Percentiles rank a stretch among this genome's conserved stretches.
Evolutionary conservation across 352 stramenopile genomes (phyloP).

Genomic region (Labyrinthula sp.): DNA sequence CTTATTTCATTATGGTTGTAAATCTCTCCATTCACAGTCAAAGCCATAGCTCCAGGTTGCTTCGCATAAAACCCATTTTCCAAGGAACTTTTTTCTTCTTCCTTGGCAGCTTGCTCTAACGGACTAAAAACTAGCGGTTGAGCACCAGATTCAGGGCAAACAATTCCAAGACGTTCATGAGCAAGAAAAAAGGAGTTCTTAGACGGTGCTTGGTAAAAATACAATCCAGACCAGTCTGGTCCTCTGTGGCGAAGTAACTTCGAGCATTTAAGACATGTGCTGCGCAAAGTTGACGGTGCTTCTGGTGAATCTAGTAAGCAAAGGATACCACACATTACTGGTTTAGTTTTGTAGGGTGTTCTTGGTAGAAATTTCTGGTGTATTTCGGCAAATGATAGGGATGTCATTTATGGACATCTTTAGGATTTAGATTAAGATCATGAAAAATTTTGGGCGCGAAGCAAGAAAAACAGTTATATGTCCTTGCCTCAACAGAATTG

Average conservation of each 20-base stretch:
- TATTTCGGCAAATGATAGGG: too few relatives aligned
- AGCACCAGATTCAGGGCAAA: constrained; percentile 85
- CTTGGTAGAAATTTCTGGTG: too few relatives aligned
- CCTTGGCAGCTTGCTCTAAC: constrained; percentile 42
- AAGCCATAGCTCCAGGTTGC: constrained; percentile 69
- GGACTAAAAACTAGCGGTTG: constrained; percentile 44
- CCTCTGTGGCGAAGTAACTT: constrained; percentile 29
- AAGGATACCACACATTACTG: constrained; percentile 30
- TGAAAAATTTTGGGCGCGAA: too few relatives aligned
- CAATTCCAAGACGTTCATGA: constrained; percentile 91
- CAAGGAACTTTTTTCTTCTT: constrained; percentile 2
- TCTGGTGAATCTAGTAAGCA: constrained; percentile 9
- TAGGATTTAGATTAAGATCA: too few relatives aligned
- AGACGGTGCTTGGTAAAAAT: constrained; percentile 9
- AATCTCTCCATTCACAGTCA: constrained; percentile 93
- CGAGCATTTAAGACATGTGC: constrained; percentile 17
- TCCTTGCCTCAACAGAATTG: too few relatives aligned
- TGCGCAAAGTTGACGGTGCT: constrained; percentile 4
- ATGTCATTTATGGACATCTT: too few relatives aligned
- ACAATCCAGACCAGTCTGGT: constrained; percentile 28
- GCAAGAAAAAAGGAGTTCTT: constrained; percentile 42
- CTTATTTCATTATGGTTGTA: constrained; percentile 98
- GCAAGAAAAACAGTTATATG: too few relatives aligned
- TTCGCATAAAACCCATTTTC: constrained; percentile 4
- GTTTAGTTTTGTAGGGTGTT: too few relatives aligned